Percentiles rank a stretch among this genome's conserved stretches.
Conservation (phyloP, 1,284 basidiomycete genomes). For the Tilletia indica region DNA sequence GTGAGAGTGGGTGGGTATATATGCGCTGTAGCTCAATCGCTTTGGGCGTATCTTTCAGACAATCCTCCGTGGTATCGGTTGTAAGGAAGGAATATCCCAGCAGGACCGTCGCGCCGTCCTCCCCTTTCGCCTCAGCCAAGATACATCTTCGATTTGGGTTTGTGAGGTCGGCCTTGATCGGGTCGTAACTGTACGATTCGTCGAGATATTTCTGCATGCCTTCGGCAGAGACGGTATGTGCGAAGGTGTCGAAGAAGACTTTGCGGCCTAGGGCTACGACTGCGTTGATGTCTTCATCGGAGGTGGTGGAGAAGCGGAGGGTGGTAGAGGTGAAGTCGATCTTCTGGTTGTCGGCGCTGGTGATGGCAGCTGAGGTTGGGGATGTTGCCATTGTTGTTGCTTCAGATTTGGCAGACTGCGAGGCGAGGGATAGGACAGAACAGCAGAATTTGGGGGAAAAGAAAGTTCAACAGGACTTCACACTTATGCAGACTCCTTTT, state of each 20-base stretch:
- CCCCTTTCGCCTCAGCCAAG: background rate
- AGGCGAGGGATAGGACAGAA: too few species aligned
- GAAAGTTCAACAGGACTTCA: too few species aligned
- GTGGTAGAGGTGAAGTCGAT: background rate
- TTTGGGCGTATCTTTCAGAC: slow-evolving; percentile 25
- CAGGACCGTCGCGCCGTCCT: slow-evolving; percentile 22
- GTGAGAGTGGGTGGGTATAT: slow-evolving; percentile 28
- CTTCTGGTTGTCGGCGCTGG: too few species aligned
- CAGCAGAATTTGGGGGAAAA: too few species aligned
- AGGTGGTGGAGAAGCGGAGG: background rate
- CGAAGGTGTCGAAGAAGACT: slow-evolving; percentile 30
- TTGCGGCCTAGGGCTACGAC: slow-evolving; percentile 26
- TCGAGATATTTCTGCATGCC: slow-evolving; percentile 32
- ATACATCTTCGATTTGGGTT: slow-evolving; percentile 13
- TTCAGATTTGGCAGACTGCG: too few species aligned
- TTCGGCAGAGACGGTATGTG: slow-evolving; percentile 26
- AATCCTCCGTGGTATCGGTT: slow-evolving; percentile 25
- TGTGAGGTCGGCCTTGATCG: slow-evolving; percentile 24
- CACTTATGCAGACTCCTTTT: too few species aligned
- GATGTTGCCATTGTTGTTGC: too few species aligned
- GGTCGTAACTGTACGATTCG: slow-evolving; percentile 22
- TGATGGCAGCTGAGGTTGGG: too few species aligned
- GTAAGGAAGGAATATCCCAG: slow-evolving; percentile 29
- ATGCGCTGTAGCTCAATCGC: slow-evolving; percentile 33
- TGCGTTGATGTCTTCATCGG: slow-evolving; percentile 16